Percentiles rank a stretch among this genome's conserved stretches.
Evolutionary conservation across 805 yeast species (phyloP).

Genomic region (Kluyveromyces wickerhamii): DNA sequence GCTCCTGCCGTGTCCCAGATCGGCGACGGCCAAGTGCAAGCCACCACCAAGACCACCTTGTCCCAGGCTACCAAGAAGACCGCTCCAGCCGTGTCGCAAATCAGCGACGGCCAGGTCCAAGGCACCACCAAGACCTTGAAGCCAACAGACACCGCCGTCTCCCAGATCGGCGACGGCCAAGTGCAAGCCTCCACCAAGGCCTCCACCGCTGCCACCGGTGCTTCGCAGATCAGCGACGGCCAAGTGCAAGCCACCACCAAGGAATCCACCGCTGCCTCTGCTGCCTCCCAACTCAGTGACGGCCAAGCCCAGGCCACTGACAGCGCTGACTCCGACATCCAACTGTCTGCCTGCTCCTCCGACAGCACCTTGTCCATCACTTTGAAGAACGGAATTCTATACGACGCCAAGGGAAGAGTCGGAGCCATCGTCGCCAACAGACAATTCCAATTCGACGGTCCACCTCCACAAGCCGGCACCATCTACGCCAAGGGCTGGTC

Average conservation of each 20-base stretch:
- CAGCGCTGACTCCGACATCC: conserved; percentile 11
- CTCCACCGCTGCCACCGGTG: conserved; percentile 21
- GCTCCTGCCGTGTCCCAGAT: conserved; percentile 34
- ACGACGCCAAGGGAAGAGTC: conserved; percentile 51
- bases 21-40: conserved; percentile 40
- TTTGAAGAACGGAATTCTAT: conserved; percentile 42
- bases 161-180: conserved; percentile 59
- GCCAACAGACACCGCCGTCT: conserved; percentile 33
- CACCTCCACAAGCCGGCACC: conserved; percentile 69
- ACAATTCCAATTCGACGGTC: conserved; percentile 74
- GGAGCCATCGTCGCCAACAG: conserved; percentile 68
- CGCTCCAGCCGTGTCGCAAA: conserved; percentile 31
- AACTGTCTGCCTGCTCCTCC: conserved; percentile 21
- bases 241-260: conserved; percentile 34
- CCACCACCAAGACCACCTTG: conserved; percentile 34
- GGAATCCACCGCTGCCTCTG: conserved; percentile 18
- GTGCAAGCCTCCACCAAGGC: conserved; percentile 35
- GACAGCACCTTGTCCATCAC: conserved; percentile 41
- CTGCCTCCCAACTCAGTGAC: conserved; percentile 24
- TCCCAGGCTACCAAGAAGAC: conserved; percentile 21
- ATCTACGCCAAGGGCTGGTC: conserved; percentile 60
- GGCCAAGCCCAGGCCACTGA: conserved; percentile 21
- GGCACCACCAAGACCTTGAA: conserved; percentile 23
- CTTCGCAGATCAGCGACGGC: conserved; percentile 40
- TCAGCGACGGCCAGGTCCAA: conserved; percentile 33